Evolutionary conservation across 139 green algal species (phyloP), one percentile per base, ranked within the genome.

Genomic region (Penium margaritaceum): DNA sequence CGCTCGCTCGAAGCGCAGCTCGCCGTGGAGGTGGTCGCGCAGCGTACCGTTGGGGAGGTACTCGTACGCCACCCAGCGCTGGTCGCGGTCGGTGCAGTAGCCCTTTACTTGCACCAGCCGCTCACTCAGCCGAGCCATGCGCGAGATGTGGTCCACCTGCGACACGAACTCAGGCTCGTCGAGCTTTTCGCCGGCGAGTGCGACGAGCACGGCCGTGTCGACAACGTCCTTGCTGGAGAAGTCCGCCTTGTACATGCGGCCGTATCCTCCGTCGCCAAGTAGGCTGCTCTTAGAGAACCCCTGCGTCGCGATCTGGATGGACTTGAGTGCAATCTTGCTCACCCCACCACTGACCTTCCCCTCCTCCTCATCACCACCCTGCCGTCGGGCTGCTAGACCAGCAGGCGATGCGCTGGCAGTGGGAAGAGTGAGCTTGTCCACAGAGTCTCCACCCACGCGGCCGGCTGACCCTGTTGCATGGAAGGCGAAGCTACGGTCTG

Each of bases 1-100:
- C 66, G 57, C 21, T 24, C 55, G 77, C 51, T 30, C 68, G 30
- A 69, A 76, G n/a, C 68, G 57, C 33, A 76, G 41, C 24, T 78
- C 71, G 14, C 71, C 71, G 36, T 72, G 44, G n/a, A 72, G 64
- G 36, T 72, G 64, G 41, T 72, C 43, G 32, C 68, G 27, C 9
- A 72, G 64, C 24, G 27, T 64, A 32, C 64, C 64, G 68, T 64
- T 64, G 12, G 64, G 35, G n/a, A 72, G 35, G 15, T 72, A 37
- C 41, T 63, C 64, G 34, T 65, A 72, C 27, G 36, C 64, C 29
- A 72, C 30, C 64, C 30, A 44, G 24, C 58, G 58, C 58, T 66
- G 32, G 32, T 19, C 32, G 19, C 30, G n/a, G 24, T 66, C 58
- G 19, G 32, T 30, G 58, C 58, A 41, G 15, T 29, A 66, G 7